These are phyloP conservation scores for Mycena haematopus DNA, from an alignment of 768 basidiomycete genomes.

Conservation along the genomic window DNA sequence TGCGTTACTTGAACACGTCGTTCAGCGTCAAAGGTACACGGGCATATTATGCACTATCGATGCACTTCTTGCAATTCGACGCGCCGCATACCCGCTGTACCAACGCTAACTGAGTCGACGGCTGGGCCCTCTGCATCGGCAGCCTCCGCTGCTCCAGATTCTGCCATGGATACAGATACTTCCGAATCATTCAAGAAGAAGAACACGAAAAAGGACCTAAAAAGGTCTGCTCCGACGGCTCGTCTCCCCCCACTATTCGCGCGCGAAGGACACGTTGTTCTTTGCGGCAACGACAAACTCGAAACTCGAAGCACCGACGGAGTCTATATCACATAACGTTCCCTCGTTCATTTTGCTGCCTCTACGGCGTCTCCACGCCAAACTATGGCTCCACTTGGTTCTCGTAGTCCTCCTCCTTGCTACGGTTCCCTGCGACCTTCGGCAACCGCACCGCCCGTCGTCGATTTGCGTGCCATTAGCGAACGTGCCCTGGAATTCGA, in stretches of 20 bases:
- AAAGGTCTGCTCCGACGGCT: constrained; percentile 36
- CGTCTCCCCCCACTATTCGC: constrained; percentile 67
- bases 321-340: constrained; percentile 36
- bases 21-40: constrained; percentile 49
- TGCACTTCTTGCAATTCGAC: constrained; percentile 63
- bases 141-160: neutral
- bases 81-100: constrained; percentile 75
- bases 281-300: constrained; percentile 65
- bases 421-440: constrained; percentile 26
- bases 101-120: constrained; percentile 32
- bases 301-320: constrained; percentile 33
- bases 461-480: constrained; percentile 30
- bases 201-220: constrained; percentile 11
- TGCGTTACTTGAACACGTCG: neutral
- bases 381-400: constrained; percentile 34
- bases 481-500: constrained; percentile 3
- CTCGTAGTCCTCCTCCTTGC: constrained; percentile 31
- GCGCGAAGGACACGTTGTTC: constrained; percentile 68
- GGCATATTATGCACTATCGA: constrained; percentile 61
- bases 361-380: constrained; percentile 21
- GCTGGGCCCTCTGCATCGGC: constrained; percentile 1
- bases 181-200: neutral
- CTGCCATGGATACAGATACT: constrained; percentile 7
- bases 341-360: neutral
- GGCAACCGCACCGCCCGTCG: constrained; percentile 29